Conservation (phyloP, 1,139 yeast genomes). For the Zygosaccharomyces sapae region DNA sequence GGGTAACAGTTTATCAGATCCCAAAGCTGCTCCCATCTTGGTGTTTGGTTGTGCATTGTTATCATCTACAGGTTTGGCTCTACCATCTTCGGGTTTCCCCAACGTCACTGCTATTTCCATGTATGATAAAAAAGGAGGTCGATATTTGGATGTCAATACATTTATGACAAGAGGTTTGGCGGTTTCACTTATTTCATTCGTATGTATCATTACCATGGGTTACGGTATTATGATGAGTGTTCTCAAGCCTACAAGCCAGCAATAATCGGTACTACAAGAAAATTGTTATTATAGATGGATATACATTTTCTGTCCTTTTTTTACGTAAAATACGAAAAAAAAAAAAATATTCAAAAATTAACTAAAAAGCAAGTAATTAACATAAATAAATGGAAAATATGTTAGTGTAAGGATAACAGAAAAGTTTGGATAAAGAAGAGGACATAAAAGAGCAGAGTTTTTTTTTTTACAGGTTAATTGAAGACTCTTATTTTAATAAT, state of each 20-base stretch:
- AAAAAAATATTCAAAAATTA: too few relatives aligned
- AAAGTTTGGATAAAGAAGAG: too few relatives aligned
- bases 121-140: conserved; percentile 66
- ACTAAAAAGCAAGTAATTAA: too few relatives aligned
- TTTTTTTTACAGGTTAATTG: too few relatives aligned
- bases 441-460: too few relatives aligned
- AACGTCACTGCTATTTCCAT: conserved; percentile 75
- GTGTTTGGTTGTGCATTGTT: conserved; percentile 64
- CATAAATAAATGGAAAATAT: too few relatives aligned
- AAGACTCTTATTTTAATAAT: not conserved
- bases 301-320: too few relatives aligned
- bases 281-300: too few relatives aligned
- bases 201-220: conserved; percentile 58
- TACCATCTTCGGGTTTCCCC: conserved; percentile 75
- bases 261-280: too few relatives aligned
- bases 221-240: conserved; percentile 56
- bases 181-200: conserved; percentile 53
- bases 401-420: too few relatives aligned
- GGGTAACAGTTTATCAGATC: conserved; percentile 51
- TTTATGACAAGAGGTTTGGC: conserved; percentile 73
- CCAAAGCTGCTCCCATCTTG: conserved; percentile 51
- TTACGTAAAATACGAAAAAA: too few relatives aligned
- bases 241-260: conserved; percentile 17
- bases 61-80: conserved; percentile 74
- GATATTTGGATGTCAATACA: conserved; percentile 58